Conservation (phyloP, 2,329 filamentous ascomycete species). For the Sporothrix variecibatus region DNA sequence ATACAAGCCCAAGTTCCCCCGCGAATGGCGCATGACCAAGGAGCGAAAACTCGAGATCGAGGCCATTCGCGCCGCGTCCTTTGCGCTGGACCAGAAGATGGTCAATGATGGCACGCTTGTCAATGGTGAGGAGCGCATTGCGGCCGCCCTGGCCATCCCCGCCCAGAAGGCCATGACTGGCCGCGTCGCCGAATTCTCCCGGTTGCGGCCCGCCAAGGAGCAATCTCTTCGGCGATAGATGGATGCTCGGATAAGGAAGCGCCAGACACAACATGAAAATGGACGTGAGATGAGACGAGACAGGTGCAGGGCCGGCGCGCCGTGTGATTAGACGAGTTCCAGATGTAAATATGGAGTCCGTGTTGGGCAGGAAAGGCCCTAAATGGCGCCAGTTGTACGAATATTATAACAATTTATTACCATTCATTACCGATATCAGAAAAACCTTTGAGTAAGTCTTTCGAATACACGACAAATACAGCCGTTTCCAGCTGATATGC, state of each 20-base stretch:
- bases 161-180: conserved; percentile 21
- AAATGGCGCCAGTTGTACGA: conserved; percentile 22
- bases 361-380: background rate
- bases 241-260: background rate
- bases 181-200: conserved; percentile 34
- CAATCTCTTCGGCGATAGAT: conserved; percentile 11
- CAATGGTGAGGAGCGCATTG: conserved; percentile 56
- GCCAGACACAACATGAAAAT: background rate
- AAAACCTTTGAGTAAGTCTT: background rate
- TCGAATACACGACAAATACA: background rate
- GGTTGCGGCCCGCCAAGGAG: conserved; percentile 21
- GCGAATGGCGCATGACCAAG: conserved; percentile 77
- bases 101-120: conserved; percentile 58
- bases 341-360: conserved; percentile 10
- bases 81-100: conserved; percentile 57
- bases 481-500: background rate
- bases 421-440: background rate
- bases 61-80: conserved; percentile 55
- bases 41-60: conserved; percentile 67
- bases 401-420: conserved; percentile 7
- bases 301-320: background rate
- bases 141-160: conserved; percentile 40
- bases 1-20: conserved; percentile 70
- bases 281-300: background rate
- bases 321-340: background rate